Evolutionary conservation across 2,329 filamentous ascomycete genomes (phyloP).

Genomic region (Fusarium duplospermum): DNA sequence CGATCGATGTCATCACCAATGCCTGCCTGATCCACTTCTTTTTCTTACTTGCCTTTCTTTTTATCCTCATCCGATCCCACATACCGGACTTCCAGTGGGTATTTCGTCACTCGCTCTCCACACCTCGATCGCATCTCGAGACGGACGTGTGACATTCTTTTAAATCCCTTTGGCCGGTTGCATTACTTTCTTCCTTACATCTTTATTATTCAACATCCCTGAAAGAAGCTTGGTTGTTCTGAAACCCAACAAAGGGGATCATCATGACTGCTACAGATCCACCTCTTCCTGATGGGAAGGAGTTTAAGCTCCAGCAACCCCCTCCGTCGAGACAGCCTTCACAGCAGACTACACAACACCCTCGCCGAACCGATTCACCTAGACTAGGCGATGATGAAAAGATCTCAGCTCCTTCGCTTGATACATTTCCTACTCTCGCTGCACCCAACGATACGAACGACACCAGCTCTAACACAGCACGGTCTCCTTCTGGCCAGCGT

Average conservation of each 20-base stretch:
- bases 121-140: constrained; percentile 7
- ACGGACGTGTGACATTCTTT: constrained; percentile 1
- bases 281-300: constrained; percentile 29
- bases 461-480: constrained; percentile 20
- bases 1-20: constrained; percentile 33
- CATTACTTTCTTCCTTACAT: background rate
- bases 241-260: constrained; percentile 6
- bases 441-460: constrained; percentile 37
- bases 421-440: constrained; percentile 47
- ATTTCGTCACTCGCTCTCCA: constrained; percentile 35
- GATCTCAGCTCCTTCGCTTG: constrained; percentile 42
- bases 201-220: background rate
- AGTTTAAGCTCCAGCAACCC: constrained; percentile 33
- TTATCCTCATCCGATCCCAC: constrained; percentile 14
- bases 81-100: constrained; percentile 11
- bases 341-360: constrained; percentile 13
- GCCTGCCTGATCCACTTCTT: constrained; percentile 33
- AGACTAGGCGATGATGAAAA: constrained; percentile 33
- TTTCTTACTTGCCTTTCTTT: constrained; percentile 15
- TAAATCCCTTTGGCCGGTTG: background rate
- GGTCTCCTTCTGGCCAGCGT: constrained; percentile 45
- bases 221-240: constrained; percentile 1
- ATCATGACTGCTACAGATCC: constrained; percentile 37
- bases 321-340: constrained; percentile 31
- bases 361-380: constrained; percentile 16